phyloP scores from a whole-genome alignment of 768 basidiomycete species.

The Agrocybe chaxingu region DNA sequence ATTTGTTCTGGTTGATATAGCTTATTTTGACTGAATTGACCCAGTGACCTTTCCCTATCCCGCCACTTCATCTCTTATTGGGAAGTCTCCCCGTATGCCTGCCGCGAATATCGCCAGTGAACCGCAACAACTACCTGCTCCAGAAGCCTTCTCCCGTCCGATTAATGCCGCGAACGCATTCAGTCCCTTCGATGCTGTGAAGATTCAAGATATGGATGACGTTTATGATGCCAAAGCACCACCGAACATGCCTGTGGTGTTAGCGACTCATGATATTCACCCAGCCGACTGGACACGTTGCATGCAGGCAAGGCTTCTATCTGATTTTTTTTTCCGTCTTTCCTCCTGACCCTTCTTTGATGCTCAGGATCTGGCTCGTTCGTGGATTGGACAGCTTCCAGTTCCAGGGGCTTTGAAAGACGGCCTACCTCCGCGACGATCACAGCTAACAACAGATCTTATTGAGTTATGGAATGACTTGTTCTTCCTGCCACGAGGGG shows the following conservation, averaged over 20 bases:
- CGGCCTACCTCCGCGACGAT: slow-evolving; percentile 52
- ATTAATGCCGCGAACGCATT: slow-evolving; percentile 66
- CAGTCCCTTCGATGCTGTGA: slow-evolving; percentile 66
- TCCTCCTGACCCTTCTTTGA: not conserved
- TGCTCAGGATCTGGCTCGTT: slow-evolving; percentile 63
- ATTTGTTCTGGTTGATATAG: slow-evolving; percentile 16
- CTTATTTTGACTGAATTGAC: slow-evolving; percentile 11
- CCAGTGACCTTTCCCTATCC: slow-evolving; percentile 14
- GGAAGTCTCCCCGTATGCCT: slow-evolving; percentile 32
- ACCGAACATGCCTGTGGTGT: slow-evolving; percentile 70
- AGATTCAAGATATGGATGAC: slow-evolving; percentile 75
- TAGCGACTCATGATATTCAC: slow-evolving; percentile 74
- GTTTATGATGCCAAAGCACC: slow-evolving; percentile 49
- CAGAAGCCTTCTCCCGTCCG: slow-evolving; percentile 73
- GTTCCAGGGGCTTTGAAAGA: slow-evolving; percentile 46
- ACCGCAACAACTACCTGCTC: slow-evolving; percentile 50
- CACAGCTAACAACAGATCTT: slow-evolving; percentile 63
- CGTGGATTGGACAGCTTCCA: slow-evolving; percentile 77
- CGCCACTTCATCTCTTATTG: slow-evolving; percentile 15
- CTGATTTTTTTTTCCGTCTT: not conserved
- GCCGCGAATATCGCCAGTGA: slow-evolving; percentile 25
- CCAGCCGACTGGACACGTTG: slow-evolving; percentile 79
- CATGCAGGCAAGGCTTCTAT: slow-evolving; percentile 54
- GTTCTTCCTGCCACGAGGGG: slow-evolving; percentile 71
- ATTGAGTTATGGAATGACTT: slow-evolving; percentile 77